Conservation (phyloP, 2,329 filamentous ascomycete genomes). For the Emmonsia crescens region DNA sequence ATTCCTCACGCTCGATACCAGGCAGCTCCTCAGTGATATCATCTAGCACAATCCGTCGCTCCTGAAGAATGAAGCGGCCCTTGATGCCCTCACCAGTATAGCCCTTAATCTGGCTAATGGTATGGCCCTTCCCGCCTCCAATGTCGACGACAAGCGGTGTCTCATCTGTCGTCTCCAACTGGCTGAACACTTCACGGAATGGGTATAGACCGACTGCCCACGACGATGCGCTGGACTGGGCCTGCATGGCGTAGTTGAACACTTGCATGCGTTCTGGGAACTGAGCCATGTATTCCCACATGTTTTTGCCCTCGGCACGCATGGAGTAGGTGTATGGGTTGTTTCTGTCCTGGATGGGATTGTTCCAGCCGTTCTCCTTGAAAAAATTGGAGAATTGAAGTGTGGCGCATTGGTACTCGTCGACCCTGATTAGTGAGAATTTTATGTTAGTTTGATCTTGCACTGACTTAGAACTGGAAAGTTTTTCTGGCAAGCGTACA, state of each 20-base stretch:
- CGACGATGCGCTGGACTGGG: constrained; percentile 5
- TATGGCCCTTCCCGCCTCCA: constrained; percentile 14
- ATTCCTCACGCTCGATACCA: constrained; percentile 12
- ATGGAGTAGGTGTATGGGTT: constrained; percentile 21
- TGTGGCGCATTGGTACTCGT: constrained; percentile 14
- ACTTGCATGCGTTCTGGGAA: constrained; percentile 17
- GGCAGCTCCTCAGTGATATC: constrained; percentile 9
- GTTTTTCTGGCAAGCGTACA: neutral
- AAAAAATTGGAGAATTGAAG: constrained; percentile 17
- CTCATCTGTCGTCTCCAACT: constrained; percentile 13
- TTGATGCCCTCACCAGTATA: constrained; percentile 19
- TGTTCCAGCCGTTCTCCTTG: constrained; percentile 13
- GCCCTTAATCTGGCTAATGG: constrained; percentile 15
- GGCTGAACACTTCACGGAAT: constrained; percentile 14
- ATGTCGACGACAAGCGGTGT: constrained; percentile 15
- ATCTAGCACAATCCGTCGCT: constrained; percentile 27
- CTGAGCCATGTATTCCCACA: constrained; percentile 18
- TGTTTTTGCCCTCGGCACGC: constrained; percentile 14
- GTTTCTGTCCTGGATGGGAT: constrained; percentile 12
- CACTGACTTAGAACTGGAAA: neutral
- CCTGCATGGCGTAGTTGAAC: constrained; percentile 21
- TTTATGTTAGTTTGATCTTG: neutral
- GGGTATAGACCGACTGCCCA: constrained; percentile 13
- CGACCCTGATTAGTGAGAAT: constrained; percentile 11
- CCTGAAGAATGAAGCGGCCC: constrained; percentile 26